Conservation (phyloP, 1,284 basidiomycete species). For the Anthracocystis walkeri region DNA sequence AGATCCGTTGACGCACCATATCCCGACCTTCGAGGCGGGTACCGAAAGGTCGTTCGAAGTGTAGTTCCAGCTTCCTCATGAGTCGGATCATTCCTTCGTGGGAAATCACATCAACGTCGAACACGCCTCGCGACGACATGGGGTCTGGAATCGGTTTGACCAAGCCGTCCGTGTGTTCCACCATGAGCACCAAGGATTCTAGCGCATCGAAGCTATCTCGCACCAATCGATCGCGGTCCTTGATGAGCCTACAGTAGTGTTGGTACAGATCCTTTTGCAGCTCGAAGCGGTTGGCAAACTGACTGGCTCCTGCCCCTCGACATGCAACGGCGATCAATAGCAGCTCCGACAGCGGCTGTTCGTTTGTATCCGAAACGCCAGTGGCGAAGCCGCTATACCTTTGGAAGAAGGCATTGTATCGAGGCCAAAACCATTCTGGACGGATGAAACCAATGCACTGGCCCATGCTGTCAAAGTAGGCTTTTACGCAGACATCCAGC, state of each 20-base stretch:
- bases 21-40: constrained; percentile 29
- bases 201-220: constrained; percentile 35
- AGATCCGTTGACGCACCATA: constrained; percentile 23
- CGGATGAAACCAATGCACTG: constrained; percentile 43
- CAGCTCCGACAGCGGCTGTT: constrained; percentile 36
- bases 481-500: constrained; percentile 31
- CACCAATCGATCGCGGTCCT: constrained; percentile 32
- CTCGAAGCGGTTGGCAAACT: constrained; percentile 38
- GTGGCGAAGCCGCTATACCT: constrained; percentile 23
- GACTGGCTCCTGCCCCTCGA: constrained; percentile 23
- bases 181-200: constrained; percentile 37
- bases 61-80: constrained; percentile 40
- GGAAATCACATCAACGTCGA: constrained; percentile 28
- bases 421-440: constrained; percentile 42
- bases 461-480: constrained; percentile 34
- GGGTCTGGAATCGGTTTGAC: constrained; percentile 22
- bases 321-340: constrained; percentile 36
- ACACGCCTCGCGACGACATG: constrained; percentile 35
- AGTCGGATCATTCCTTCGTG: constrained; percentile 37
- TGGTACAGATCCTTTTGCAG: constrained; percentile 28
- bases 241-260: constrained; percentile 35
- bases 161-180: constrained; percentile 20
- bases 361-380: neutral
- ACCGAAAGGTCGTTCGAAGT: constrained; percentile 34
- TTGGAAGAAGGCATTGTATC: constrained; percentile 35